Base-by-base conservation (phyloP, 208 protist species). In the Naegleria lovaniensis region DNA sequence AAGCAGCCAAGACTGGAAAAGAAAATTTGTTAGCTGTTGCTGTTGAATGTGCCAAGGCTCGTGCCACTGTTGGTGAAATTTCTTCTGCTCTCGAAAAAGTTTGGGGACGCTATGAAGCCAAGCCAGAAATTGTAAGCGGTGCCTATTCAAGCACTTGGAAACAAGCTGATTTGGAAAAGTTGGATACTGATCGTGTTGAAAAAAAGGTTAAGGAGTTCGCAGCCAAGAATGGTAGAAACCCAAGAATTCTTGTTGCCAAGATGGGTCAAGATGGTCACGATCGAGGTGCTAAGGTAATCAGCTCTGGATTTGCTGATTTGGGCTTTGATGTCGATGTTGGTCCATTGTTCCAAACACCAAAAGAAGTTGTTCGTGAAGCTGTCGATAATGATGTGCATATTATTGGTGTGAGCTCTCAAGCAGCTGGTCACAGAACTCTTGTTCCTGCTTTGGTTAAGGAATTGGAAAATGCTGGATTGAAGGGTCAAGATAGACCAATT, bases 221-320 rank as follows among this genome's bases (percentile, higher is more conserved):
- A 0, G 91, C 93, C 59, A 94, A 95, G 85, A 92, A 97, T 33
- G 97, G 97, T 90, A 93, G 97, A 52, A 96, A 96, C 39, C 97
- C 98, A 52, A 95, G 98, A 91, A 98, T 99, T 85, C 95, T 99
- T 41, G 95, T 99, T 9, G 96, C 96, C 19, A 99, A 99, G 93
- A 98, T 99, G 96, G 97, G 97, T 55, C 97, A 99, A 93, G 97
- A 99, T 90, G 97, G 97, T 38, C 97, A 99, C 91, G 97, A 99
- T 92, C 91, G 97, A 67, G 97, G 97, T 36, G 97, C 97, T 22
- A 98, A 98, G 92, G 97, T 98, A 29, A 96, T 99, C 52, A 96
- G 97, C 13, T 97, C 95, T 52, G 97, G 96, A n/a, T 97, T 99
- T 91, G 96, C 97, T 55, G 97, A 99, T 93, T 92, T 99, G 25